Evolutionary conservation across 805 yeast species (phyloP), one percentile per base, ranked within the genome.

Genomic region (Lachancea sp.): DNA sequence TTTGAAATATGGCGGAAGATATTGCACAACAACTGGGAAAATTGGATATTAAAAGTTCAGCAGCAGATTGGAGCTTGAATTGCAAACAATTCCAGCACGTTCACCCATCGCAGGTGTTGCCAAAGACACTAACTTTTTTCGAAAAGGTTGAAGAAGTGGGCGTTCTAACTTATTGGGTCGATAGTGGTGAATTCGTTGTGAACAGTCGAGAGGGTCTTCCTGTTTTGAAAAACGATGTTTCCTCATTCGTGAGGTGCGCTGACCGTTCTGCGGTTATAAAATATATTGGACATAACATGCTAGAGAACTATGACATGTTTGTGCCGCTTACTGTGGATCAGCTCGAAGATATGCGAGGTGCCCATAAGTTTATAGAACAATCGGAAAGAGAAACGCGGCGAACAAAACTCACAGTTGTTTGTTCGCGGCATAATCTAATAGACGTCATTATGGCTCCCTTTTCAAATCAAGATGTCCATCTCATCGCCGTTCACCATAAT

Each of bases 341-440:
- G 13, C 36, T 59, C n/a, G 54, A 57, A 38, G 45, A 47, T 23
- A 25, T 50, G 17, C 29, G 21, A 7, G 55, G 58, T 11, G 53
- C 60, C 34, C 45, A 52, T 24, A 38, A 43, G 11, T 59, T 50
- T 41, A 42, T 56, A 2, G 34, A 45, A 5, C 20, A 35, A 8
- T 45, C 43, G 43, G 43, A 43, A 19, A 21, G 18, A 6, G 29
- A 29, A n/a, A 26, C 41, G 16, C 31, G 22, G 4, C 13, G 15
- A 9, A 8, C 39, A 11, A 45, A 48, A n/a, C 40, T 46, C 21
- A 47, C 51, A 2, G 42, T 59, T 20, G 41, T 60, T 2, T 49
- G 63, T 5, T 51, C 61, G 3, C 49, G 65, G 36, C 65, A 60
- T 39, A 55, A 56, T 35, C 42, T 60, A 13, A 55, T 53, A 9